These are phyloP conservation scores for Herpotrichia juniperi DNA, from an alignment of 2,329 filamentous ascomycete species.

Conservation along the genomic window DNA sequence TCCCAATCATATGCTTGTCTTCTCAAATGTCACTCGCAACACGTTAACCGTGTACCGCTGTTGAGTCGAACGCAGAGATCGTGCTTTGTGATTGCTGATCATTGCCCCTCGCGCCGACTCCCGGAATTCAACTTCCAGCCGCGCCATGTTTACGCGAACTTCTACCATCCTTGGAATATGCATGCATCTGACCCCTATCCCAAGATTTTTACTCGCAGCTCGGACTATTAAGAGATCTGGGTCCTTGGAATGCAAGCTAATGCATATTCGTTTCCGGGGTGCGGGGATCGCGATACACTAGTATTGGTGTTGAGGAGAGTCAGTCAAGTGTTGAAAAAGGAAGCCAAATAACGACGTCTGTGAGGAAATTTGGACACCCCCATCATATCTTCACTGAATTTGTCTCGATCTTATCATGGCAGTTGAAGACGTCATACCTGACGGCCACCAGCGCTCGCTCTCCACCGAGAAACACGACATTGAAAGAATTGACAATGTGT, in stretches of 20 bases:
- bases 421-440: slow-evolving; percentile 10
- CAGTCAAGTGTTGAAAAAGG: neutral
- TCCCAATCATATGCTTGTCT: too few relatives aligned
- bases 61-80: neutral
- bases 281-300: slow-evolving; percentile 5
- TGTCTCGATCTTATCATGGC: slow-evolving; percentile 12
- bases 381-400: neutral
- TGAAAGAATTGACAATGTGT: slow-evolving; percentile 22
- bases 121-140: slow-evolving; percentile 1
- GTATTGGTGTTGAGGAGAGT: too few relatives aligned
- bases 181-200: too few relatives aligned
- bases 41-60: too few relatives aligned
- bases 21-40: too few relatives aligned
- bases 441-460: slow-evolving; percentile 1
- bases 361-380: neutral
- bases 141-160: neutral
- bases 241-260: slow-evolving; percentile 4
- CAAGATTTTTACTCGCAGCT: neutral
- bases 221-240: neutral
- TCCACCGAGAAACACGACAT: slow-evolving; percentile 27
- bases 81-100: neutral
- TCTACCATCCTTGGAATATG: neutral
- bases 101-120: neutral
- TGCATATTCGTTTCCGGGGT: slow-evolving; percentile 5
- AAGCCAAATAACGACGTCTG: neutral